These are phyloP conservation scores for Sonneratia caseolaris DNA, from an alignment of 345 rosid genomes.

Conservation along the genomic window DNA sequence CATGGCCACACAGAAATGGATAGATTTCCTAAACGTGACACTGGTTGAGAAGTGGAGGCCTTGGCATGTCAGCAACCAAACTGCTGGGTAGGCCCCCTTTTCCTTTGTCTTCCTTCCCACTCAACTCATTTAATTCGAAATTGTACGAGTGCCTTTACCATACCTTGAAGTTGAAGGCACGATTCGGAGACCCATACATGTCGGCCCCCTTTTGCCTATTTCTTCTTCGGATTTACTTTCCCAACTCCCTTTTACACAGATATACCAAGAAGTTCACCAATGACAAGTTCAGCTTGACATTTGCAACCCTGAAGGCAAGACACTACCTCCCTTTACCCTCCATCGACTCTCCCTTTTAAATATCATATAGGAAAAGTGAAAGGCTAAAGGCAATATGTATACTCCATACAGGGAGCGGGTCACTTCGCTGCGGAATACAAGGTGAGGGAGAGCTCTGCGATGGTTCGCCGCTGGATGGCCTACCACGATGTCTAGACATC, in stretches of 20 bases:
- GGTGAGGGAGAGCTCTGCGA: slow-evolving; percentile 4
- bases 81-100: slow-evolving; percentile 16
- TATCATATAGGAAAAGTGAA: neutral
- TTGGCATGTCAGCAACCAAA: slow-evolving; percentile 18
- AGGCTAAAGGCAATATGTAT: neutral
- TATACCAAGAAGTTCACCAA: slow-evolving; percentile 11
- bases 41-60: slow-evolving; percentile 16
- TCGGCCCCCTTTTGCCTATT: neutral
- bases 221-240: neutral
- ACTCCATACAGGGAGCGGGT: slow-evolving; percentile 13
- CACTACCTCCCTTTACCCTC: neutral
- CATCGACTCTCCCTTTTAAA: neutral
- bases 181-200: too few relatives aligned
- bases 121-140: too few relatives aligned
- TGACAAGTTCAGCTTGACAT: slow-evolving; percentile 10
- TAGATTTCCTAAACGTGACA: slow-evolving; percentile 17
- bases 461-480: slow-evolving; percentile 15
- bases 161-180: too few relatives aligned
- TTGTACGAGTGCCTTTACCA: too few relatives aligned
- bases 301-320: slow-evolving; percentile 20
- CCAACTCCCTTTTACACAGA: neutral
- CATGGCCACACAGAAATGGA: slow-evolving; percentile 24
- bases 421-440: slow-evolving; percentile 19
- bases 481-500: slow-evolving; percentile 7
- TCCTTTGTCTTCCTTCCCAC: neutral